Conservation (phyloP, 2,329 filamentous ascomycete species). For the Fusarium equiseti region DNA sequence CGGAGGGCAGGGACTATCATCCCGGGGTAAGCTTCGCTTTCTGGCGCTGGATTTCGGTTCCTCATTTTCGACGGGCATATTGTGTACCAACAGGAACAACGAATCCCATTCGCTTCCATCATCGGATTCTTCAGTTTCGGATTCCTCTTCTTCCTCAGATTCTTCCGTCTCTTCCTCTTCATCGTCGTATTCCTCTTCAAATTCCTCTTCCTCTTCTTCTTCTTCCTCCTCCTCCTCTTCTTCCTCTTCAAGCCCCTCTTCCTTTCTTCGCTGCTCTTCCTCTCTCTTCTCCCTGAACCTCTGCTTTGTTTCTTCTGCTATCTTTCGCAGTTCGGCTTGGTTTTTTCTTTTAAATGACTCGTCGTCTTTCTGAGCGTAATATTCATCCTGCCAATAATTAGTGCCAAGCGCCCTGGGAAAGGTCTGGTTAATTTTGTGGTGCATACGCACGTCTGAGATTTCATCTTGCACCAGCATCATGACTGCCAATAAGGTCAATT, state of each 20-base stretch:
- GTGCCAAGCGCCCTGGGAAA: background rate
- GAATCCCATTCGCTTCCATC: conserved; percentile 18
- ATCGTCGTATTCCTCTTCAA: conserved; percentile 17
- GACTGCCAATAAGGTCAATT: conserved; percentile 25
- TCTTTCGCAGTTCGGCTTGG: background rate
- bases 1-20: conserved; percentile 17
- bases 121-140: conserved; percentile 16
- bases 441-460: conserved; percentile 32
- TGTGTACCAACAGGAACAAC: conserved; percentile 11
- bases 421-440: background rate
- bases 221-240: background rate
- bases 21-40: conserved; percentile 30
- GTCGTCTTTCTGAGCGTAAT: conserved; percentile 27
- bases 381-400: conserved; percentile 38
- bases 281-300: background rate
- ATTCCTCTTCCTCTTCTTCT: conserved; percentile 1
- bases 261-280: background rate
- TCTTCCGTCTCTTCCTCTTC: conserved; percentile 18
- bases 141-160: background rate
- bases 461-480: conserved; percentile 16
- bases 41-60: conserved; percentile 13
- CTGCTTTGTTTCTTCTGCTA: background rate
- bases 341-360: background rate
- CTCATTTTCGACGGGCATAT: conserved; percentile 20
- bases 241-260: conserved; percentile 6